phyloP scores from a whole-genome alignment of 495 filamentous ascomycete genomes.

The Trichoderma orchidacearum region DNA sequence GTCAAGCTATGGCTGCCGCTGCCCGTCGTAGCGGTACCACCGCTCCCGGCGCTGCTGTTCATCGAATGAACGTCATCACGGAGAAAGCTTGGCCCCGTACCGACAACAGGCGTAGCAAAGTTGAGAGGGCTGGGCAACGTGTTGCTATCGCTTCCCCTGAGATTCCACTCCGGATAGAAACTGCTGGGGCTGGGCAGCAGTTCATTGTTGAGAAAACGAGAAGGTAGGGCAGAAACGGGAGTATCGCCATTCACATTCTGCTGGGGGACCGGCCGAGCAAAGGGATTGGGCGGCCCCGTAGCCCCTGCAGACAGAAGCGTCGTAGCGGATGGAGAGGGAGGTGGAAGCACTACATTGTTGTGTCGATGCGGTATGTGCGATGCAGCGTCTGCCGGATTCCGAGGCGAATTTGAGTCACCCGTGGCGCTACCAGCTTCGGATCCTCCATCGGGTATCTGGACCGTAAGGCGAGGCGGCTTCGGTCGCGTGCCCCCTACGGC shows the following conservation, averaged over 20 bases:
- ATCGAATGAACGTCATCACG: conserved; percentile 28
- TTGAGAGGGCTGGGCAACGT: conserved; percentile 84
- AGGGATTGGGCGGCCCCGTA: conserved; percentile 86
- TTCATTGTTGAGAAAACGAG: conserved; percentile 72
- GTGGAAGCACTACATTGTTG: conserved; percentile 65
- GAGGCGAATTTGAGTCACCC: conserved; percentile 57
- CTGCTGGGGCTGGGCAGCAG: conserved; percentile 76
- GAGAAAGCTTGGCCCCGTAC: conserved; percentile 54
- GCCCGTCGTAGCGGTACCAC: background rate
- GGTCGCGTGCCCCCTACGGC: conserved; percentile 54
- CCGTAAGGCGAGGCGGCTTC: conserved; percentile 47
- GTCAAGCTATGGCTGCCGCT: background rate
- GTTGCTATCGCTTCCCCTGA: conserved; percentile 53
- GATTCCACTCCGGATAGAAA: conserved; percentile 87
- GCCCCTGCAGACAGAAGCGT: conserved; percentile 84
- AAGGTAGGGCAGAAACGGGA: conserved; percentile 92
- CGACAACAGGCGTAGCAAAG: conserved; percentile 75
- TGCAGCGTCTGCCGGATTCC: conserved; percentile 43
- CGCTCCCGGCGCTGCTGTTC: background rate
- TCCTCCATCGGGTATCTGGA: conserved; percentile 86
- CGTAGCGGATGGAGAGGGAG: conserved; percentile 73
- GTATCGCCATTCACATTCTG: conserved; percentile 74
- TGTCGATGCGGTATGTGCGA: conserved; percentile 28
- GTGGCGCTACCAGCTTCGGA: conserved; percentile 72
- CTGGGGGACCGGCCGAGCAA: conserved; percentile 66